These are phyloP conservation scores for Candida yuanshanica DNA, from an alignment of 805 yeast species.

Conservation along the genomic window DNA sequence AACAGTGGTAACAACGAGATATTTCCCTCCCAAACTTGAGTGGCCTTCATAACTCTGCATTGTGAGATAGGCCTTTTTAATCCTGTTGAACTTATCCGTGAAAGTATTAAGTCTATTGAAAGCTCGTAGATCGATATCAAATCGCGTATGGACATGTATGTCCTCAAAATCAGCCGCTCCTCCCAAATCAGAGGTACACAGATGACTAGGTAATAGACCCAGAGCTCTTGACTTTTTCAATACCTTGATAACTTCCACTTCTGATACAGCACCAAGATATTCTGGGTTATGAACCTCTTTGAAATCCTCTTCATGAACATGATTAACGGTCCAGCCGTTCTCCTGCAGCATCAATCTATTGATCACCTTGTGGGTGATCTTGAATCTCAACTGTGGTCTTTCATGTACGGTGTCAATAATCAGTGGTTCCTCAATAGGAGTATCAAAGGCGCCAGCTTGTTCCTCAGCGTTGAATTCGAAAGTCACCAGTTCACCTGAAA, in stretches of 20 bases:
- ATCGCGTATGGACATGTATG: conserved; percentile 21
- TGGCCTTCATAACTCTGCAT: too few species aligned
- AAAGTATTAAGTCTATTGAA: conserved; percentile 13
- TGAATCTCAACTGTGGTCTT: conserved; percentile 13
- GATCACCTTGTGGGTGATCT: conserved; percentile 17
- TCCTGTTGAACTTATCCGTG: conserved; percentile 21
- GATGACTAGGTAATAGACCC: conserved; percentile 34
- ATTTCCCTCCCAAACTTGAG: conserved; percentile 18
- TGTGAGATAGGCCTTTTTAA: conserved; percentile 18
- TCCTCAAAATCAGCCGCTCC: conserved; percentile 29
- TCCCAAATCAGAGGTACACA: conserved; percentile 35
- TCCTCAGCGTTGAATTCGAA: conserved; percentile 10
- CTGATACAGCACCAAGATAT: conserved; percentile 36
- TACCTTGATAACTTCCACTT: conserved; percentile 30
- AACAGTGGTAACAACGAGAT: conserved; percentile 40
- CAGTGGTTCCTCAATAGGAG: too few species aligned
- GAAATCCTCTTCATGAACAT: conserved; percentile 36
- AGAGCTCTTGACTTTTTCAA: conserved; percentile 37
- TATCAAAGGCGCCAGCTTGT: not conserved
- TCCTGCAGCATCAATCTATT: conserved; percentile 34
- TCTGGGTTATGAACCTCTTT: conserved; percentile 41
- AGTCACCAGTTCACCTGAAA: conserved; percentile 32
- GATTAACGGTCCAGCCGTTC: conserved; percentile 49
- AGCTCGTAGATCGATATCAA: conserved; percentile 2
- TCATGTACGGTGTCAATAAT: not conserved